phyloP scores from a whole-genome alignment of 2,329 filamentous ascomycete genomes.

The Aspergillus sp. region DNA sequence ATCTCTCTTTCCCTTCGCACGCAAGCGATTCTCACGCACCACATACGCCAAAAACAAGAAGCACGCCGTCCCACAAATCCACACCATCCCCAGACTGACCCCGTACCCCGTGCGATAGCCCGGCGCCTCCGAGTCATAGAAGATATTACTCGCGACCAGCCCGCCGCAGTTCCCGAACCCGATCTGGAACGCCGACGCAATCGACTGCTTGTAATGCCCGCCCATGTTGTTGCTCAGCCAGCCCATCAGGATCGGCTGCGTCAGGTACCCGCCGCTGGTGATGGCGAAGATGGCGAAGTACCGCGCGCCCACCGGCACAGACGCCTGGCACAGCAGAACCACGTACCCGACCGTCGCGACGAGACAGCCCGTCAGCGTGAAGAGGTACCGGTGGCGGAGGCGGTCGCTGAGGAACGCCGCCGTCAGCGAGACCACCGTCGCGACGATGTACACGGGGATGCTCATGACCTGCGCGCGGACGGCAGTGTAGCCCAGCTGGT shows the following conservation, averaged over 20 bases:
- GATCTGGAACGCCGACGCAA: conserved; percentile 53
- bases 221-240: conserved; percentile 59
- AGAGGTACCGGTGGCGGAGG: conserved; percentile 52
- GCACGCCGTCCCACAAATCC: conserved; percentile 32
- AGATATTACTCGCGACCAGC: conserved; percentile 35
- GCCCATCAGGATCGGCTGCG: conserved; percentile 53
- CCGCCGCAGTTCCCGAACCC: conserved; percentile 35
- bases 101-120: conserved; percentile 26
- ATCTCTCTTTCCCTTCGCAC: conserved; percentile 34
- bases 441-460: conserved; percentile 59
- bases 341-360: conserved; percentile 55
- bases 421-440: conserved; percentile 57
- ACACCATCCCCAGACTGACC: conserved; percentile 30
- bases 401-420: conserved; percentile 51
- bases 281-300: conserved; percentile 58
- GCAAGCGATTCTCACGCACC: conserved; percentile 35
- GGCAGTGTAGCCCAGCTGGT: conserved; percentile 54
- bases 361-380: conserved; percentile 51
- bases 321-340: conserved; percentile 51
- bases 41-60: conserved; percentile 30
- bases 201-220: conserved; percentile 57
- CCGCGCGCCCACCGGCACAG: conserved; percentile 47
- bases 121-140: conserved; percentile 27
- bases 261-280: conserved; percentile 53
- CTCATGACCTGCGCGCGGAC: conserved; percentile 50